A percentile compares a stretch with the other conserved stretches of the same genome.
phyloP scores from a whole-genome alignment of 805 yeast genomes.

The Myxozyma neglecta region DNA sequence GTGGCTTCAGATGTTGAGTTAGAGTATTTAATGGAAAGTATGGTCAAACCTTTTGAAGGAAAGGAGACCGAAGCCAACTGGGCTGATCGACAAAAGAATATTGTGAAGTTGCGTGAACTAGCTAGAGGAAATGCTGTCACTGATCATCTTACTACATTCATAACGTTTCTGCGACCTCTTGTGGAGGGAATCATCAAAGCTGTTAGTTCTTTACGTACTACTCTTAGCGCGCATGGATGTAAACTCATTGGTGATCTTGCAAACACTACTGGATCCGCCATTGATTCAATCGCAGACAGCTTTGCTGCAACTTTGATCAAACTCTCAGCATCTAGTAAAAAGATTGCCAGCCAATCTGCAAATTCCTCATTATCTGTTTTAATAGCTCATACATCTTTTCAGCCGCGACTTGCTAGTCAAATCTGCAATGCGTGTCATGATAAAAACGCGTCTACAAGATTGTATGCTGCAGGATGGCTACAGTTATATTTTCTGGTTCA shows the following conservation, averaged over 20 bases:
- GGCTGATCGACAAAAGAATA: conserved; percentile 65
- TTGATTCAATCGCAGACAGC: conserved; percentile 49
- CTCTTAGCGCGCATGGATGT: conserved; percentile 73
- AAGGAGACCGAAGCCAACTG: conserved; percentile 89
- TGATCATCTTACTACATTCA: conserved; percentile 41
- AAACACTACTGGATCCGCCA: conserved; percentile 32
- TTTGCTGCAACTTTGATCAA: conserved; percentile 52
- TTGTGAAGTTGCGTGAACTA: conserved; percentile 57
- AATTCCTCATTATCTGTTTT: conserved; percentile 49
- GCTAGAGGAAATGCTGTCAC: conserved; percentile 56
- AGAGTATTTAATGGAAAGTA: conserved; percentile 37
- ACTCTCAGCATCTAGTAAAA: conserved; percentile 60
- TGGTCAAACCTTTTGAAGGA: conserved; percentile 53
- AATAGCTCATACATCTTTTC: conserved; percentile 52
- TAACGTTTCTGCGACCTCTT: conserved; percentile 46
- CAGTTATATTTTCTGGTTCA: conserved; percentile 60
- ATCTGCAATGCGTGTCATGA: conserved; percentile 59
- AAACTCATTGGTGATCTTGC: conserved; percentile 66
- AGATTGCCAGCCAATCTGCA: conserved; percentile 60
- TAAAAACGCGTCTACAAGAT: conserved; percentile 68
- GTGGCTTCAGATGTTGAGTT: conserved; percentile 39
- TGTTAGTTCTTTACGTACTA: conserved; percentile 74
- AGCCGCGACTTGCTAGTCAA: conserved; percentile 51
- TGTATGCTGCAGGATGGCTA: conserved; percentile 69
- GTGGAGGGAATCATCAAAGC: conserved; percentile 67